These are phyloP conservation scores for Inga oerstediana DNA, from an alignment of 306 rosid genomes.

Conservation along the genomic window DNA sequence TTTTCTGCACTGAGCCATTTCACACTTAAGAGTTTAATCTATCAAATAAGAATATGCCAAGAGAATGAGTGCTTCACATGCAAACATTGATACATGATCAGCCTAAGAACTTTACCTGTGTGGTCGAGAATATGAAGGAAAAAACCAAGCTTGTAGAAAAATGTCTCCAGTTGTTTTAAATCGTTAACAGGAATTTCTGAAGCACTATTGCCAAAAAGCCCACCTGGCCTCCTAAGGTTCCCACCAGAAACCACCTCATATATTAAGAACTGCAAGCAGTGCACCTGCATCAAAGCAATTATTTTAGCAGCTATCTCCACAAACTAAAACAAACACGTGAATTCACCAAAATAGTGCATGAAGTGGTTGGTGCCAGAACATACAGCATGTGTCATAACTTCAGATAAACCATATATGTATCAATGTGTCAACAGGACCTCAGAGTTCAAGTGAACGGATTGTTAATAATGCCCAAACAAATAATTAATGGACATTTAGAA, in stretches of 20 bases:
- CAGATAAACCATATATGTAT: conserved; percentile 10
- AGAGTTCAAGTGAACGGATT: conserved; percentile 18
- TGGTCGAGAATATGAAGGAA: conserved; percentile 91
- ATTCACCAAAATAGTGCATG: conserved; percentile 23
- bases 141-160: conserved; percentile 95
- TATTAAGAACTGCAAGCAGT: conserved; percentile 96
- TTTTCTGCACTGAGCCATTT: not conserved
- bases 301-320: conserved; percentile 33
- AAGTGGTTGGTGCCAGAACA: conserved; percentile 25
- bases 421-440: conserved; percentile 1
- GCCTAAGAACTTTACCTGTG: conserved; percentile 61
- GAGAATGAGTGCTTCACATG: conserved; percentile 16
- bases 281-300: conserved; percentile 65
- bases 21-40: conserved; percentile 12
- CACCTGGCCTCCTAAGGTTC: conserved; percentile 97
- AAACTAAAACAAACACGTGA: conserved; percentile 6
- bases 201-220: conserved; percentile 94
- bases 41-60: conserved; percentile 20
- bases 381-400: conserved; percentile 19
- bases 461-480: conserved; percentile 9
- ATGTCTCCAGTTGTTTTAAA: conserved; percentile 86
- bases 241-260: conserved; percentile 99
- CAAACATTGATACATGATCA: conserved; percentile 30
- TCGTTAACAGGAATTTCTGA: conserved; percentile 94
- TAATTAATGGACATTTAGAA: conserved; percentile 13